Conservation (phyloP, 345 rosid genomes). For the Kandelia obovata region DNA sequence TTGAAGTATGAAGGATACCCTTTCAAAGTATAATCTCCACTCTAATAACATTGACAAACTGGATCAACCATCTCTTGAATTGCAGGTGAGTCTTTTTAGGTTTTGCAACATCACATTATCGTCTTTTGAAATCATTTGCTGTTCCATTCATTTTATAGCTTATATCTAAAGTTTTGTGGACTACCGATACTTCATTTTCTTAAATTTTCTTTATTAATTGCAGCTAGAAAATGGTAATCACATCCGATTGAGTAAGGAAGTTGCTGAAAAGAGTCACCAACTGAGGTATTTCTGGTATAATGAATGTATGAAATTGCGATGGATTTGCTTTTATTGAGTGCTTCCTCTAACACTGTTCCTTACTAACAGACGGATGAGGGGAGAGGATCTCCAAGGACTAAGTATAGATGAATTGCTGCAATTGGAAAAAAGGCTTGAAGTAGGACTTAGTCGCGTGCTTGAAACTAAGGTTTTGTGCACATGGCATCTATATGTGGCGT, state of each 20-base stretch:
- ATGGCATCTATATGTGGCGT: not conserved
- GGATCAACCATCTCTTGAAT: slow-evolving; percentile 46
- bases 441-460: slow-evolving; percentile 16
- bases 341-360: not conserved
- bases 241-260: slow-evolving; percentile 46
- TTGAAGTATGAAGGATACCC: slow-evolving; percentile 44
- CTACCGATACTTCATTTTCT: no score
- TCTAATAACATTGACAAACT: slow-evolving; percentile 39
- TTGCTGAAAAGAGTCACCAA: slow-evolving; percentile 48
- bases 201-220: not conserved
- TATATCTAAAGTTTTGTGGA: not conserved
- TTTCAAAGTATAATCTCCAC: slow-evolving; percentile 48
- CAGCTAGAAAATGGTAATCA: slow-evolving; percentile 47
- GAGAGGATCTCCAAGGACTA: slow-evolving; percentile 27
- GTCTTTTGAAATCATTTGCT: not conserved
- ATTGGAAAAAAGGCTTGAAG: slow-evolving; percentile 21
- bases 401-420: slow-evolving; percentile 21
- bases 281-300: slow-evolving; percentile 33
- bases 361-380: slow-evolving; percentile 22
- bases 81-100: slow-evolving; percentile 40
- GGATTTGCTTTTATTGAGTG: not conserved
- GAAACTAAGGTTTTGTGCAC: slow-evolving; percentile 15
- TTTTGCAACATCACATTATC: not conserved
- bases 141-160: not conserved
- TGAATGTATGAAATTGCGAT: not conserved